These are phyloP conservation scores for Carex kokanica DNA, from an alignment of 176 grass and related monocot genomes.

Conservation along the genomic window DNA sequence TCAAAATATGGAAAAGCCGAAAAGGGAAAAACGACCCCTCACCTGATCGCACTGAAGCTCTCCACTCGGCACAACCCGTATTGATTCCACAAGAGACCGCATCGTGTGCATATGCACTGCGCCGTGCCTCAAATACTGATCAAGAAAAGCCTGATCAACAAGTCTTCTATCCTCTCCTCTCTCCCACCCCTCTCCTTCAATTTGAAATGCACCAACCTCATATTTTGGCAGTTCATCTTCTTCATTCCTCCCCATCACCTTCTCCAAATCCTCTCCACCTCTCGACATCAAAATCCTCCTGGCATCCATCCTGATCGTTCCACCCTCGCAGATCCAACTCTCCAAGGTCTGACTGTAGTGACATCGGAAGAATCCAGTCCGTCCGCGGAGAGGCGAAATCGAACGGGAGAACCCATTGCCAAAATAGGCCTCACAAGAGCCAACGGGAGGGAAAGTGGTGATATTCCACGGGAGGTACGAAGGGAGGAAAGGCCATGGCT, in stretches of 20 bases:
- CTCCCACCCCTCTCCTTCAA: constrained; percentile 43
- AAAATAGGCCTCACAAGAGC: too few species aligned
- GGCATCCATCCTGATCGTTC: constrained; percentile 66
- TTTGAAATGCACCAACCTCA: constrained; percentile 54
- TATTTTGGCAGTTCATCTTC: constrained; percentile 85
- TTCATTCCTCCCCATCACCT: constrained; percentile 79
- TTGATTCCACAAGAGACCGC: constrained; percentile 67
- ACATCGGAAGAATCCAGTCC: too few species aligned
- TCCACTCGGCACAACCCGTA: constrained; percentile 50
- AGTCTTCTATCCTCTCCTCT: constrained; percentile 34
- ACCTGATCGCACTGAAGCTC: constrained; percentile 80
- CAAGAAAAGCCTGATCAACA: constrained; percentile 50
- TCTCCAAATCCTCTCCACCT: constrained; percentile 68
- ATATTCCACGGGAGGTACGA: too few species aligned
- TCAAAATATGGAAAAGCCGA: background rate
- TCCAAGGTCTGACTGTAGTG: too few species aligned
- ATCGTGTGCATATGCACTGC: constrained; percentile 73
- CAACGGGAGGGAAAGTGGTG: too few species aligned
- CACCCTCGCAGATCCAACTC: constrained; percentile 96
- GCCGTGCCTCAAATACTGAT: constrained; percentile 41
- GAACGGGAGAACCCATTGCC: too few species aligned
- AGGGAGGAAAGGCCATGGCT: too few species aligned
- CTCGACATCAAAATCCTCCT: constrained; percentile 61
- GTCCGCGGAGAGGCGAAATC: too few species aligned
- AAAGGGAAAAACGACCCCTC: background rate